Conservation (phyloP, 495 filamentous ascomycete species). For the Staphylotrichum longicolle region DNA sequence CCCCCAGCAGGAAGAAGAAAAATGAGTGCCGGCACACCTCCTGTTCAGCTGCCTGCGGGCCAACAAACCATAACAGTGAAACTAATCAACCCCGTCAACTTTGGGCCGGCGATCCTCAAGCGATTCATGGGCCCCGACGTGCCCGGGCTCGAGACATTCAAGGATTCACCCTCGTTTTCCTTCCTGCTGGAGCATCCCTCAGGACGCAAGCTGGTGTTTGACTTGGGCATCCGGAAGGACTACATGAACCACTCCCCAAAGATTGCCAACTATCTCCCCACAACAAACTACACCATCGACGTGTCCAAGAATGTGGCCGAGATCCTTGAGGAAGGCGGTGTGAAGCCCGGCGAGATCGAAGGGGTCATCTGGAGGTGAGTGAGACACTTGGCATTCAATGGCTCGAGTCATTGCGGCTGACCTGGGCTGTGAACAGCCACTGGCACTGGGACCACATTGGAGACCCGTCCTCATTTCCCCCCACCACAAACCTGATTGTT, state of each 20-base stretch:
- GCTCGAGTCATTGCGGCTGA: too few relatives aligned
- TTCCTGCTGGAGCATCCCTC: slow-evolving; percentile 24
- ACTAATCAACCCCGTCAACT: slow-evolving; percentile 24
- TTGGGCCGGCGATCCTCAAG: slow-evolving; percentile 18
- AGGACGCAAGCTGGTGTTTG: slow-evolving; percentile 45
- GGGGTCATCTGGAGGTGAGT: slow-evolving; percentile 46
- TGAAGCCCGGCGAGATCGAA: slow-evolving; percentile 40
- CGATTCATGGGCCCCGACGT: slow-evolving; percentile 23
- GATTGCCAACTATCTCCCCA: slow-evolving; percentile 34
- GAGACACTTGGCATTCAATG: too few relatives aligned
- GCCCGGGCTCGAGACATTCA: slow-evolving; percentile 8
- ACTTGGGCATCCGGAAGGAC: slow-evolving; percentile 54
- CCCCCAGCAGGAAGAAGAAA: too few relatives aligned
- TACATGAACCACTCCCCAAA: slow-evolving; percentile 44
- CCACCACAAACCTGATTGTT: slow-evolving; percentile 49
- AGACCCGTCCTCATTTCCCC: slow-evolving; percentile 50
- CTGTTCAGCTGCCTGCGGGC: slow-evolving; percentile 15
- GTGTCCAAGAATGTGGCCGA: slow-evolving; percentile 35
- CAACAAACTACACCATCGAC: neutral
- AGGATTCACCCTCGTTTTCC: slow-evolving; percentile 18
- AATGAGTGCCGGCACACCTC: neutral
- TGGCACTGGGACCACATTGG: slow-evolving; percentile 54
- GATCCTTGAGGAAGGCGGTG: slow-evolving; percentile 44
- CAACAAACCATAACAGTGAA: slow-evolving; percentile 18
- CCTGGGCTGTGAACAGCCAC: slow-evolving; percentile 25